A percentile compares a stretch with the other conserved stretches of the same genome.
phyloP scores from a whole-genome alignment of 2,329 filamentous ascomycete species.

The Sporothrix schenckii region DNA sequence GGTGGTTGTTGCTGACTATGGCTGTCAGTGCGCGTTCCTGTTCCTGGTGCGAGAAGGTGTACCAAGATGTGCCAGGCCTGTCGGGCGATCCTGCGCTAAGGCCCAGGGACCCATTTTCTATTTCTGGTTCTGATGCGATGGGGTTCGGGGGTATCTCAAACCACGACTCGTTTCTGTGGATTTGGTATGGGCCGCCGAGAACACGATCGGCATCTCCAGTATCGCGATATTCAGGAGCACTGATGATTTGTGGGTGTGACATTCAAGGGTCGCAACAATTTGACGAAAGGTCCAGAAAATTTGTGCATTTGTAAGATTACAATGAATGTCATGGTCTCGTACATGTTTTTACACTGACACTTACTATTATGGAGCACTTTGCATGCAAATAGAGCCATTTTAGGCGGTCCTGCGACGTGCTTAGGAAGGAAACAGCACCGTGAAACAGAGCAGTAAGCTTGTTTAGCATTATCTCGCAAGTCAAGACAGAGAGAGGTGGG shows the following conservation, averaged over 20 bases:
- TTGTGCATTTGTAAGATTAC: no score
- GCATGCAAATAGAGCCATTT: neutral
- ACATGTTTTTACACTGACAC: no score
- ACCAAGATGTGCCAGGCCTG: slow-evolving; percentile 12
- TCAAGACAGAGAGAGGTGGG: neutral
- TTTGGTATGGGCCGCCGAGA: slow-evolving; percentile 15
- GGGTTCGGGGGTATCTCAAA: neutral
- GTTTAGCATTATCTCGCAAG: neutral
- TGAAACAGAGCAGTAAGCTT: slow-evolving; percentile 22
- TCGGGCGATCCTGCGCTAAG: neutral
- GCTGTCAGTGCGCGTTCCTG: slow-evolving; percentile 1
- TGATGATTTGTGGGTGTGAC: slow-evolving; percentile 16
- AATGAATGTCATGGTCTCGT: no score
- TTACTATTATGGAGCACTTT: no score
- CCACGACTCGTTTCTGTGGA: neutral
- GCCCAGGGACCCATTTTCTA: neutral
- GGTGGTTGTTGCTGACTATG: slow-evolving; percentile 1
- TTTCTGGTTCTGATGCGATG: slow-evolving; percentile 5
- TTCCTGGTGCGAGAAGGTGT: slow-evolving; percentile 17
- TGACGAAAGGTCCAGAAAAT: neutral
- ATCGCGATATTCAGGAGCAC: slow-evolving; percentile 24
- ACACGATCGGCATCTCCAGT: slow-evolving; percentile 16
- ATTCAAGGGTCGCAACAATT: neutral
- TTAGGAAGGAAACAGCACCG: neutral
- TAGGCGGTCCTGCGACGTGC: neutral